Base-by-base conservation (phyloP, 2,329 filamentous ascomycete genomes). In the Achaetomium macrosporum region DNA sequence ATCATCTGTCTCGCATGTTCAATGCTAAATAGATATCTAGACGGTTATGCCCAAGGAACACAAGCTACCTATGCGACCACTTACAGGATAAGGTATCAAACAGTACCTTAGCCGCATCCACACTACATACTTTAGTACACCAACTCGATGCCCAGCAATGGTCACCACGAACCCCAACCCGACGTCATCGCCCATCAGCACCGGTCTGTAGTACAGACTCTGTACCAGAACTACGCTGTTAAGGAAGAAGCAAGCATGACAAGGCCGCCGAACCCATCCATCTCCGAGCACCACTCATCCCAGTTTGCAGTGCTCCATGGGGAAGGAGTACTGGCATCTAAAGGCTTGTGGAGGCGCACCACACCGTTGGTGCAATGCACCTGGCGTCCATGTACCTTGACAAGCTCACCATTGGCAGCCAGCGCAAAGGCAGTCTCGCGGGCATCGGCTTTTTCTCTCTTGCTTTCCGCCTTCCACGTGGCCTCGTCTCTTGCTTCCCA, bases 171-270 rank as follows among this genome's bases (percentile, higher is more conserved):
- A n/a, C n/a, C n/a, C n/a, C n/a, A n/a, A n/a, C n/a, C n/a, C n/a
- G n/a, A n/a, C n/a, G n/a, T n/a, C n/a, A n/a, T 25, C 7, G 25
- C 25, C 7, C 25, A 25, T 25, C 25, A 25, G 25, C 25, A 25
- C 25, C 25, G 7, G 25, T 25, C 4, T 25, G 25, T 25, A 7
- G 25, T 25, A 25, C 7, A n/a, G n/a, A n/a, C n/a, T n/a, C n/a
- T n/a, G 7, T 25, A 25, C 25, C 25, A 25, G 25, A 25, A 7
- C 44, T 47, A 47, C 12, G 9, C 39, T 15, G 30, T 49, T 29
- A 49, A 36, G 8, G 47, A 49, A n/a, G 47, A 37, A 42, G 47
- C 47, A 35, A 49, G 40, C 47, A 49, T 49, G 15, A 49, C 30
- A 12, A 49, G 39, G 2, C 47, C 39, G 15, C 47, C 47, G 7